phyloP scores from a whole-genome alignment of 805 yeast species.

The Zygoascus flipseniorum region DNA sequence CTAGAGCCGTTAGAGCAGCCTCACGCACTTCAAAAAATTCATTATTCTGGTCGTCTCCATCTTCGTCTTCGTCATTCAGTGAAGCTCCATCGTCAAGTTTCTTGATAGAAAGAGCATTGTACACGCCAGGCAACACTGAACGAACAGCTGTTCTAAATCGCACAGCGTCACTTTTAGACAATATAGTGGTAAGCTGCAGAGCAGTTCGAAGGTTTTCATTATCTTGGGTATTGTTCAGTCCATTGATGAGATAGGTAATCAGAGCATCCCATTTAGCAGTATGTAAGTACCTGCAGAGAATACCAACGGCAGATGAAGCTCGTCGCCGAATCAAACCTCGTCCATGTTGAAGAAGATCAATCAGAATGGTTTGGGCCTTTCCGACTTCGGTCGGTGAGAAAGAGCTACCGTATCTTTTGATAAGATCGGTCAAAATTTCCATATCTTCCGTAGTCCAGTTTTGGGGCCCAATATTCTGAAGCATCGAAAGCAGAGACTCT shows the following conservation, averaged over 20 bases:
- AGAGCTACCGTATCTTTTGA: slow-evolving; percentile 40
- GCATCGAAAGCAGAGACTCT: slow-evolving; percentile 19
- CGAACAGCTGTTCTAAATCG: slow-evolving; percentile 8
- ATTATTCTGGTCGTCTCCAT: slow-evolving; percentile 34
- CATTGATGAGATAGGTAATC: slow-evolving; percentile 10
- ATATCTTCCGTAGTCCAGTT: slow-evolving; percentile 40
- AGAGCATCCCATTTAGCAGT: slow-evolving; percentile 21
- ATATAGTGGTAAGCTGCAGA: slow-evolving; percentile 16
- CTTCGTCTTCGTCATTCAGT: slow-evolving; percentile 17
- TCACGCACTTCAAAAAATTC: slow-evolving; percentile 41
- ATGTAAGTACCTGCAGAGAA: slow-evolving; percentile 28
- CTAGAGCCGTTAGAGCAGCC: slow-evolving; percentile 37
- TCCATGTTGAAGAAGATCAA: slow-evolving; percentile 30
- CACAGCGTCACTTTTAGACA: slow-evolving; percentile 21
- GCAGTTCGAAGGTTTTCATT: slow-evolving; percentile 5
- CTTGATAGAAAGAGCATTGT: slow-evolving; percentile 21
- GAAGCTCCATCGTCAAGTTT: slow-evolving; percentile 20
- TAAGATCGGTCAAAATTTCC: slow-evolving; percentile 51
- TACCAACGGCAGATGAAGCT: slow-evolving; percentile 41
- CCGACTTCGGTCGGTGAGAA: slow-evolving; percentile 32
- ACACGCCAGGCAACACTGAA: slow-evolving; percentile 12
- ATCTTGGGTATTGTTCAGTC: slow-evolving; percentile 9
- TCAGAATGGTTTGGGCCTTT: slow-evolving; percentile 24
- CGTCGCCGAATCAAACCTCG: slow-evolving; percentile 43
- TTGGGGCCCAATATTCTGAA: slow-evolving; percentile 2